Evolutionary conservation across 805 yeast genomes (phyloP), one percentile per base, ranked within the genome.

Genomic region (Myxozyma melibiosi): DNA sequence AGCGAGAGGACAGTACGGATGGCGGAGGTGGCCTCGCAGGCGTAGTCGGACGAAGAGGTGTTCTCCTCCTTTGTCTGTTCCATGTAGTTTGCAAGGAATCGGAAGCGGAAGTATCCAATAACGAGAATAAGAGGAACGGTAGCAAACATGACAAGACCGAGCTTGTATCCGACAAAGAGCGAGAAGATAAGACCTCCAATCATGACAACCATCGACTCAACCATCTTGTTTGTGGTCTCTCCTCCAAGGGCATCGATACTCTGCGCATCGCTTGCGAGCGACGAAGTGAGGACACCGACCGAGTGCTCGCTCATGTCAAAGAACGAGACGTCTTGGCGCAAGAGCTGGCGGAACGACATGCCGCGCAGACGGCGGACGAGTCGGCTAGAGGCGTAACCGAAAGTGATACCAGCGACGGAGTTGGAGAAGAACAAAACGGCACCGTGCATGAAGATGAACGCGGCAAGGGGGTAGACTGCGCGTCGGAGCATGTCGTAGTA

Each of bases 1-100:
- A 75, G 62, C 11, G 78, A 66, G 40, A 72, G 68, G 6, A 75
- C 79, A 18, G 78, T 75, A 39, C 77, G 70, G 18, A 76, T 74
- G 7, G 78, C 72, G 14, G 70, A 58, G 5, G 74, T 69, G 48
- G 68, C 72, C 58, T 74, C 76, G 43, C 76, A 69, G 2, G 78
- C 78, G 61, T 69, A 71, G 22, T 73, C 62, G 7, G 77, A 77
- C 20, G 76, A 70, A 14, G 67, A 61, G 51, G 71, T 72, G 52
- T 71, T 73, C 9, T 70, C 76, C 35, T 64, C 62, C 52, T 72
- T 70, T 2, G 73, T 70, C 18, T 74, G 66, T 57, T 72, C 75
- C 46, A 69, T 67, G 38, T 73, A 67, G 18, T 55, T 47, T 28
- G 66, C 62, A 52, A 75, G 60, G 40, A 74, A 67, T 55, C 60